Conservation (phyloP, 2,329 filamentous ascomycete genomes). For the Myriosclerotinia scirpicola region DNA sequence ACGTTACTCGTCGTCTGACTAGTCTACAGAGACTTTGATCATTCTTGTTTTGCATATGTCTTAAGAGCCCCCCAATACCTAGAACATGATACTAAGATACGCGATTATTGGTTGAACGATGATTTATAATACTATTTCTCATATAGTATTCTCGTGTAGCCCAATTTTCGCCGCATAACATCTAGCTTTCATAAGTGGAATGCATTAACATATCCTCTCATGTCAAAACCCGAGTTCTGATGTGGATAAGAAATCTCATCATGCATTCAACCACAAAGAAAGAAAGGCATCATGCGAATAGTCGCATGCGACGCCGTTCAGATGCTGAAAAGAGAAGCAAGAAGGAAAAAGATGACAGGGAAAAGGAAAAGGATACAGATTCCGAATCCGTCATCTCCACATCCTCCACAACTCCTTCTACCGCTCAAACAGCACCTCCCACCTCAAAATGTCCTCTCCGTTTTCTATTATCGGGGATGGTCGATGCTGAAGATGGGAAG, state of each 20-base stretch:
- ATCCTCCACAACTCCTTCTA: constrained; percentile 21
- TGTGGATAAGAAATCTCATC: constrained; percentile 25
- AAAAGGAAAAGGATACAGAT: constrained; percentile 34
- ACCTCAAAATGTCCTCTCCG: constrained; percentile 35
- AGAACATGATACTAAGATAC: neutral
- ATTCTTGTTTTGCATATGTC: constrained; percentile 1
- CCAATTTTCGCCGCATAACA: neutral
- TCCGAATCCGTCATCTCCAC: constrained; percentile 31
- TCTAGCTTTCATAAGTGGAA: neutral
- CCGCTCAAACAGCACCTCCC: constrained; percentile 23
- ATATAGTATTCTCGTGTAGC: neutral
- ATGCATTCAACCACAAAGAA: constrained; percentile 34
- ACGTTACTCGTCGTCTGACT: constrained; percentile 25
- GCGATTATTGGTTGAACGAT: neutral
- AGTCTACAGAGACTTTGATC: neutral
- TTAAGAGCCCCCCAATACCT: neutral
- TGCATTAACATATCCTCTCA: neutral
- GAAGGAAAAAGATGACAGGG: constrained; percentile 34
- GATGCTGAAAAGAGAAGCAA: constrained; percentile 32
- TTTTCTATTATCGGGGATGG: constrained; percentile 33
- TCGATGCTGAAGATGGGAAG: constrained; percentile 28
- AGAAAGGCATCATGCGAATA: constrained; percentile 36
- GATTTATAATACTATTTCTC: neutral
- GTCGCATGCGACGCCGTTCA: constrained; percentile 31
- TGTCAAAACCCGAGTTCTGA: neutral